Evolutionary conservation across 2,329 filamentous ascomycete genomes (phyloP).

Genomic region (Metarhizium brunneum): DNA sequence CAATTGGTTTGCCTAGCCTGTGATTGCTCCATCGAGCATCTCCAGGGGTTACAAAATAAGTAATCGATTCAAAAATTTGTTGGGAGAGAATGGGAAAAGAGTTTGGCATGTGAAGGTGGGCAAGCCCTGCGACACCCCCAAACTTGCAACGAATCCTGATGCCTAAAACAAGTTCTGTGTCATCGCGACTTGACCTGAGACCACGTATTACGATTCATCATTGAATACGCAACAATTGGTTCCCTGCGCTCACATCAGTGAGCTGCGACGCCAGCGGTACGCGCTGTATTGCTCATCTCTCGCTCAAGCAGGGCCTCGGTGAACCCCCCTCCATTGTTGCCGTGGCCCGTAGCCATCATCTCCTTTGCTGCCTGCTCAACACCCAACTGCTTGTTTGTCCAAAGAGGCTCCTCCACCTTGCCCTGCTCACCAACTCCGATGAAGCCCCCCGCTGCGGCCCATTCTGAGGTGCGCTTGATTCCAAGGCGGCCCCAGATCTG

Average conservation of each 20-base stretch:
- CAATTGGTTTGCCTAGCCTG: conserved; percentile 1
- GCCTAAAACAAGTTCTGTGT: not conserved
- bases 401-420: conserved; percentile 61
- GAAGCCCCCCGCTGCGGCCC: conserved; percentile 85
- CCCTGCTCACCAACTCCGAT: conserved; percentile 79
- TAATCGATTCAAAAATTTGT: not conserved
- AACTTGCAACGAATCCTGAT: not conserved
- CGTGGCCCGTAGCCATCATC: conserved; percentile 38
- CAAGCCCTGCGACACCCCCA: not conserved
- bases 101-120: not conserved
- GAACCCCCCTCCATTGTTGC: conserved; percentile 26
- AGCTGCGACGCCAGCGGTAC: conserved; percentile 20
- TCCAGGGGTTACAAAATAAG: not conserved
- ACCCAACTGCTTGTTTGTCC: conserved; percentile 83
- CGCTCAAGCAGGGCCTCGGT: conserved; percentile 52
- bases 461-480: conserved; percentile 88
- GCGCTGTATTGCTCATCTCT: conserved; percentile 29
- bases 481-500: conserved; percentile 80
- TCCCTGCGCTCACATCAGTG: conserved; percentile 1
- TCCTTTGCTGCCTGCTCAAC: conserved; percentile 57
- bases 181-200: not conserved
- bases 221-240: not conserved
- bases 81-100: not conserved
- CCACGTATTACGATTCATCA: not conserved
- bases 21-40: not conserved